Evolutionary conservation across 441 rosid species (phyloP).

Genomic region (Pelargonium fulgidum): DNA sequence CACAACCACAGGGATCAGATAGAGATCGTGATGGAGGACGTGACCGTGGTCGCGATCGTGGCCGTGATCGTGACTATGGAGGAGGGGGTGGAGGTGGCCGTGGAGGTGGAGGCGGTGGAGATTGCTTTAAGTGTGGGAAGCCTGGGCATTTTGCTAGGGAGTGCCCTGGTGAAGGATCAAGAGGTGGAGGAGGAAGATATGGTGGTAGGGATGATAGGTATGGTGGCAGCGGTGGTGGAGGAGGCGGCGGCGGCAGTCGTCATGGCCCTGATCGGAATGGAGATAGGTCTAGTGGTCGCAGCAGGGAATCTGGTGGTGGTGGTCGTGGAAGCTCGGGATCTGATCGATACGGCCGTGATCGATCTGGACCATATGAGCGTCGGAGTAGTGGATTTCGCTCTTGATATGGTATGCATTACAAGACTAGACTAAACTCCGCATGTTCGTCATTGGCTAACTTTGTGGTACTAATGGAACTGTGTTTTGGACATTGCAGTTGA

Average conservation of each 20-base stretch:
- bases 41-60: background rate
- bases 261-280: background rate
- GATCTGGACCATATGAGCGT: slow-evolving; percentile 9
- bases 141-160: slow-evolving; percentile 7
- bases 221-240: background rate
- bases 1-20: slow-evolving; percentile 75
- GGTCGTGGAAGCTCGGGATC: background rate
- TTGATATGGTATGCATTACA: background rate
- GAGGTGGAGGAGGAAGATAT: slow-evolving; percentile 4
- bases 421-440: background rate
- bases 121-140: slow-evolving; percentile 7
- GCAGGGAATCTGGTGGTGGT: background rate
- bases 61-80: slow-evolving; percentile 5
- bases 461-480: slow-evolving; percentile 15
- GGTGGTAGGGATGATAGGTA: slow-evolving; percentile 6
- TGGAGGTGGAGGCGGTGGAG: background rate
- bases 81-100: slow-evolving; percentile 12
- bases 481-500: slow-evolving; percentile 26
- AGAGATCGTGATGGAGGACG: slow-evolving; percentile 48
- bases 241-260: background rate
- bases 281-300: slow-evolving; percentile 3
- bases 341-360: slow-evolving; percentile 3
- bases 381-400: background rate
- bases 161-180: slow-evolving; percentile 6
- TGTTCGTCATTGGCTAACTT: slow-evolving; percentile 8